A percentile compares a stretch with the other conserved stretches of the same genome.
phyloP scores from a whole-genome alignment of 257 asterid genomes.

The Ilex aquifolium region DNA sequence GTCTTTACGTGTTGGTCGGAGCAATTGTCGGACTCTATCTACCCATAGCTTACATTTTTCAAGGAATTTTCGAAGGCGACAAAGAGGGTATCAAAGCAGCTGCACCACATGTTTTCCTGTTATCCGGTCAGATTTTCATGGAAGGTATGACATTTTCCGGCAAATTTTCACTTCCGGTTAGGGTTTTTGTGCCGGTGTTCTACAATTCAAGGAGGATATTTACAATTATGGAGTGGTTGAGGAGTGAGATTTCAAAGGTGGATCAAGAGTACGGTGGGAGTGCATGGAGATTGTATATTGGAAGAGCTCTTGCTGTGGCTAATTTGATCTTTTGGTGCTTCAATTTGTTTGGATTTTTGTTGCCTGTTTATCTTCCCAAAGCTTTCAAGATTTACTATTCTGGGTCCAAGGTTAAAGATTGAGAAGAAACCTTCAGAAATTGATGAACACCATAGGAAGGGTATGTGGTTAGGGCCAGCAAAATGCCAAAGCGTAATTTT shows the following conservation, averaged over 20 bases:
- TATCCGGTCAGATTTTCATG: constrained; percentile 67
- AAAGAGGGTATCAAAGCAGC: constrained; percentile 60
- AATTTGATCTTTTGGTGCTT: constrained; percentile 83
- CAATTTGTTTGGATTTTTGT: constrained; percentile 71
- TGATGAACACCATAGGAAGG: too few species aligned
- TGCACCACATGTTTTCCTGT: constrained; percentile 65
- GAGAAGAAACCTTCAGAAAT: not conserved
- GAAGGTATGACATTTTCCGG: constrained; percentile 60
- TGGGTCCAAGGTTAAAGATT: constrained; percentile 19
- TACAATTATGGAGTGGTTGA: constrained; percentile 68
- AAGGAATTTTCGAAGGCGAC: constrained; percentile 55
- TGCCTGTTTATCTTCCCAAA: constrained; percentile 78
- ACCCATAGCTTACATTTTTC: constrained; percentile 55
- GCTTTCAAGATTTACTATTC: constrained; percentile 65
- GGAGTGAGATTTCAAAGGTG: constrained; percentile 39
- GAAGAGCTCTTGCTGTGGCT: constrained; percentile 64
- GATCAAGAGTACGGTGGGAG: constrained; percentile 33
- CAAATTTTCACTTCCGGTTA: constrained; percentile 58
- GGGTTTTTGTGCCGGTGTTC: constrained; percentile 78
- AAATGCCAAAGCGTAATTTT: too few species aligned
- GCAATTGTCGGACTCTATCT: constrained; percentile 57
- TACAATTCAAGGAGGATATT: constrained; percentile 75
- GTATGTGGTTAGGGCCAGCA: too few species aligned
- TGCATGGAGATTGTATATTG: constrained; percentile 42
- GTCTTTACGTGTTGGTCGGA: constrained; percentile 36